Conservation (phyloP, 2,329 filamentous ascomycete species). For the Zasmidium citrigriseum region DNA sequence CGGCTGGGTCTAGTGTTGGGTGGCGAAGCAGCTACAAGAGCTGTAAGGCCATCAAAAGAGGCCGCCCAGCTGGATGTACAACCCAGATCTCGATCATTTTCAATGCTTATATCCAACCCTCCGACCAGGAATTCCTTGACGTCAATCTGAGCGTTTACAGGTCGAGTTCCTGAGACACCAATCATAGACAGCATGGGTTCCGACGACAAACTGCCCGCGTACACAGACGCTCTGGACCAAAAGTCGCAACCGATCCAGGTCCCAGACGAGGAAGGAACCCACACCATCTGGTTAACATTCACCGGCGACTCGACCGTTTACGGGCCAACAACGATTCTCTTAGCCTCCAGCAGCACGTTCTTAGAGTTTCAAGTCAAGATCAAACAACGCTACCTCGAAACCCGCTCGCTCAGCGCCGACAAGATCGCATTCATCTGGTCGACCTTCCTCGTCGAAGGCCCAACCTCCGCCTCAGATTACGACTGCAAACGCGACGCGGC, state of each 20-base stretch:
- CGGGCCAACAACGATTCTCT: background rate
- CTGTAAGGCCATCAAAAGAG: no score
- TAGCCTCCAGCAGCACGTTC: background rate
- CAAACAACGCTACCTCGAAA: background rate
- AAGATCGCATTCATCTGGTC: background rate
- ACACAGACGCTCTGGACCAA: background rate
- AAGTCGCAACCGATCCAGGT: background rate
- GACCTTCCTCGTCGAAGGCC: background rate
- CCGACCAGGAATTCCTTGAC: no score
- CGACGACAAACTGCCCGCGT: background rate
- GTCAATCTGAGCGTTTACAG: no score
- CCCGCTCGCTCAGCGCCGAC: background rate
- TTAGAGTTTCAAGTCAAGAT: background rate
- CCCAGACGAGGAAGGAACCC: background rate
- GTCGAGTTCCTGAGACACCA: no score
- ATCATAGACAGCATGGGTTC: no score
- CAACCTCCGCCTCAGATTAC: background rate
- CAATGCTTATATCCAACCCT: no score
- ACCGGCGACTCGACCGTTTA: background rate
- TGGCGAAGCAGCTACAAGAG: no score
- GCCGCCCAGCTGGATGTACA: background rate
- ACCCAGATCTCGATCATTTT: background rate
- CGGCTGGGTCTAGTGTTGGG: no score
- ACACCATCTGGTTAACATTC: background rate
- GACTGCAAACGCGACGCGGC: background rate